Evolutionary conservation across 75 land plant genomes (phyloP), one percentile per base, ranked within the genome.

Genomic region (Gnetum montanum): DNA sequence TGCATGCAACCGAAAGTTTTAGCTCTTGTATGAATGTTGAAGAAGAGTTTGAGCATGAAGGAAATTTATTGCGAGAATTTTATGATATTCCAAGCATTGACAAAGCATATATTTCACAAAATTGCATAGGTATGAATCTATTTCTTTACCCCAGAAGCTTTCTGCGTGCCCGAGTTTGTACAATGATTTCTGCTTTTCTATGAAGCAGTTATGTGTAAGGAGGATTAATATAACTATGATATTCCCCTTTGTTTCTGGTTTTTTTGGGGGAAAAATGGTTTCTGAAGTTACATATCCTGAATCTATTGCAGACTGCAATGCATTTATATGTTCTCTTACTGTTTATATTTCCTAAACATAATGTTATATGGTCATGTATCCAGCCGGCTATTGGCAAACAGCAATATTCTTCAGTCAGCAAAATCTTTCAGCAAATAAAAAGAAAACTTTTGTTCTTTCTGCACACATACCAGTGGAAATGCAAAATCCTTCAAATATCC

Each of bases 71-170:
- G 22, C 75, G 77, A 49, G 85, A 94, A 18, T 89, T 93, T 66
- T 74, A 68, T 49, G 73, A 72, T 7, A 71, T 85, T 26, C 66
- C 98, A 13, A 82, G 34, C 53, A 73, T 93, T 59, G 85, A 89
- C 43, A 89, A 93, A 45, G 96, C 90, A 40, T 93, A 96, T 96
- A 60, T 68, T 43, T 82, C 79, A 46, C 76, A 73, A 33, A 77
- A 90, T 6, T 47, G 60, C 6, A 60, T 22, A 55, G 78, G 96
- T 90, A 67, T 49, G 52, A 25, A 15, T 19, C 18, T 31, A 12
- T 61, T 36, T 8, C 29, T 29, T 16, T 6, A n/a, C 18, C 8
- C 27, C n/a, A n/a, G n/a, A n/a, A n/a, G n/a, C n/a, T n/a, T n/a
- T n/a, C n/a, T n/a, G n/a, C n/a, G n/a, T n/a, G n/a, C 47, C 25